A percentile compares a stretch with the other conserved stretches of the same genome.
Conservation (phyloP, 2,329 filamentous ascomycete genomes). For the Coniella lustricola region DNA sequence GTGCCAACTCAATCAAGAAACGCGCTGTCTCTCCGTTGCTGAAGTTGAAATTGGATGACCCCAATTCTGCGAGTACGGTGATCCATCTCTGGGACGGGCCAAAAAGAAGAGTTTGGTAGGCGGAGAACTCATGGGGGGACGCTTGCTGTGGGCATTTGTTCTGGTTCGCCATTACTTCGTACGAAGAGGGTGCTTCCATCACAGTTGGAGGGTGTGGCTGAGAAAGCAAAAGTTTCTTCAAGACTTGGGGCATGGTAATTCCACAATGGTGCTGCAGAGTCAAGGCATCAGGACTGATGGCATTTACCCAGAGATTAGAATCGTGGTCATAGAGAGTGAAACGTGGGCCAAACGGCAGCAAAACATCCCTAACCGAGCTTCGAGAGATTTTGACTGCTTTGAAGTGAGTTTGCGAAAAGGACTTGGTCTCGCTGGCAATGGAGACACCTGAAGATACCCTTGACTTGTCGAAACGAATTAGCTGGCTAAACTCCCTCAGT, state of each 20-base stretch:
- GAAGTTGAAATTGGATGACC: conserved; percentile 51
- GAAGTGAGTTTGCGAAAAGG: conserved; percentile 11
- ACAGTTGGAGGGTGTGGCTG: conserved; percentile 20
- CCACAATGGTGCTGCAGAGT: conserved; percentile 39
- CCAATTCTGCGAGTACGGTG: conserved; percentile 41
- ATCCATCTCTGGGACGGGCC: conserved; percentile 43
- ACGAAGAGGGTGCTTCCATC: conserved; percentile 41
- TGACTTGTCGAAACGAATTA: conserved; percentile 1
- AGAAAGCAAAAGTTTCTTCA: conserved; percentile 15
- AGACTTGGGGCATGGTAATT: conserved; percentile 11
- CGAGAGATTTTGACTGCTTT: not conserved
- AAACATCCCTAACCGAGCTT: not conserved
- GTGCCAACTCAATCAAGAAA: conserved; percentile 43
- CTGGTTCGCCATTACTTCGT: conserved; percentile 45
- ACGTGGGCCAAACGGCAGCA: conserved; percentile 1
- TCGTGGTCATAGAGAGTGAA: conserved; percentile 1
- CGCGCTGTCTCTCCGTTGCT: conserved; percentile 42
- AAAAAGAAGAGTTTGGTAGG: conserved; percentile 41
- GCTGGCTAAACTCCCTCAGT: conserved; percentile 17
- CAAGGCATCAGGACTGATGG: conserved; percentile 17
- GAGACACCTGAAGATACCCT: not conserved
- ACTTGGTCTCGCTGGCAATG: conserved; percentile 1
- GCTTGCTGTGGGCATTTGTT: conserved; percentile 38
- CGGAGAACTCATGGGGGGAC: conserved; percentile 44
- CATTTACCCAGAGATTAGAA: not conserved